Percentiles rank a stretch among this genome's conserved stretches.
Evolutionary conservation across 2,329 filamentous ascomycete species (phyloP).

Genomic region (Coniochaeta sp.): DNA sequence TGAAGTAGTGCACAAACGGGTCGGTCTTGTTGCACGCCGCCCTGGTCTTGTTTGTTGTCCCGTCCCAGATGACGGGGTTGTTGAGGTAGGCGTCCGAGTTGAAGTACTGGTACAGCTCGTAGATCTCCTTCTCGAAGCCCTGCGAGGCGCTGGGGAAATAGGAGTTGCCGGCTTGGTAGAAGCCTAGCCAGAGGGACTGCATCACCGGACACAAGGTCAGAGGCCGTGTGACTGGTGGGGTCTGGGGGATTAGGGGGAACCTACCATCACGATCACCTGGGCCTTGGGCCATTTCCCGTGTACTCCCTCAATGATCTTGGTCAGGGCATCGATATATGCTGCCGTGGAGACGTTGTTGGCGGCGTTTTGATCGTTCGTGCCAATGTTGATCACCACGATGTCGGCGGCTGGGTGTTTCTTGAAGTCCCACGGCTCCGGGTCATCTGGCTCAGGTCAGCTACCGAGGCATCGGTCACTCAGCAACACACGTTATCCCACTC

Average conservation of each 20-base stretch:
- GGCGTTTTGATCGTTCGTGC: slow-evolving; percentile 37
- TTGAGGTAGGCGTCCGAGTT: slow-evolving; percentile 33
- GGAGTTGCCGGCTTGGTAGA: slow-evolving; percentile 39
- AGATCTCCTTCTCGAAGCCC: slow-evolving; percentile 41
- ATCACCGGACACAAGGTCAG: slow-evolving; percentile 6
- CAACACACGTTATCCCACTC: neutral
- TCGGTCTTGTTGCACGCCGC: slow-evolving; percentile 18
- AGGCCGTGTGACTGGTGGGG: neutral
- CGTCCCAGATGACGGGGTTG: slow-evolving; percentile 30
- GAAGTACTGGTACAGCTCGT: slow-evolving; percentile 43
- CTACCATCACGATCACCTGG: slow-evolving; percentile 35
- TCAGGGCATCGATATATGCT: slow-evolving; percentile 32
- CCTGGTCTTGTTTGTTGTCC: slow-evolving; percentile 25
- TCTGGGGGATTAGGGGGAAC: slow-evolving; percentile 3
- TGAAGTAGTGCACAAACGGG: slow-evolving; percentile 53
- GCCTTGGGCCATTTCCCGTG: slow-evolving; percentile 37
- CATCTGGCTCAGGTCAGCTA: slow-evolving; percentile 17
- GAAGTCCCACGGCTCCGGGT: slow-evolving; percentile 37
- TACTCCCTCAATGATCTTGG: slow-evolving; percentile 35
- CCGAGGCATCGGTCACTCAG: too few relatives aligned
- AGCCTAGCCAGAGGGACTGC: slow-evolving; percentile 47
- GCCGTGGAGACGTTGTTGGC: slow-evolving; percentile 30
- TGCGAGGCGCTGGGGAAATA: slow-evolving; percentile 32
- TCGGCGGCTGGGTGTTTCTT: slow-evolving; percentile 31
- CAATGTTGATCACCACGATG: slow-evolving; percentile 37